Evolutionary conservation across 306 rosid species (phyloP), one percentile per base, ranked within the genome.

Genomic region (Quercus robur): DNA sequence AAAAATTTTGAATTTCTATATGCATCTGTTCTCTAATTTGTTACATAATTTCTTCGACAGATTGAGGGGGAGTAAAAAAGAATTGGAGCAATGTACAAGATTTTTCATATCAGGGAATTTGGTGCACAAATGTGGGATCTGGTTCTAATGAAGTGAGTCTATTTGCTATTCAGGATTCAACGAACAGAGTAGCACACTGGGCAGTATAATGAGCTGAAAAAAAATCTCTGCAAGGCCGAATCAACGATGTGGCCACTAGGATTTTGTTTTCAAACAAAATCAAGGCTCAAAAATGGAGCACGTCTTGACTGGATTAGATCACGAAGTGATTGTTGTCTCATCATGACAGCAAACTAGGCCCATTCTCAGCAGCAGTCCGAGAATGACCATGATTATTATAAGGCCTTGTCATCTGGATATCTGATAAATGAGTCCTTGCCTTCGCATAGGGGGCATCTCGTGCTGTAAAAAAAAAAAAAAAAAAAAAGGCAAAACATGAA

Each of bases 381-480:
- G 97, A 57, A 82, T 91, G 83, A 70, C 84, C 93, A 71, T 86
- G 86, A 80, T 84, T 88, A 33, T 91, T 88, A 79, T 93, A 11
- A 10, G 54, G 98, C 91, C 87, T 87, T 33, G 88, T 67, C 94
- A 93, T 84, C 82, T 96, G 99, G 78, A 96, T 87, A 81, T 96
- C 94, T 58, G 98, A 90, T 73, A 84, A 85, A 18, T 93, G 90
- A 57, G 98, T 96, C 86, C 99, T 88, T 54, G 89, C 86, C 76
- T 96, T 91, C 56, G 97, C 98, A 78, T 93, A 93, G 38, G 99
- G 99, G 73, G 99, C 97, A 51, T 90, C 98, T 86, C 99, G 88
- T 71, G 92, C 98, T 96, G 86, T 91, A 85, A 73, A 64, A 56
- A 80, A 74, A 28, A 3, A 21, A 21, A 21, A 21, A 38, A 0